These are phyloP conservation scores for Populus tremula DNA, from an alignment of 345 rosid genomes.

Conservation along the genomic window DNA sequence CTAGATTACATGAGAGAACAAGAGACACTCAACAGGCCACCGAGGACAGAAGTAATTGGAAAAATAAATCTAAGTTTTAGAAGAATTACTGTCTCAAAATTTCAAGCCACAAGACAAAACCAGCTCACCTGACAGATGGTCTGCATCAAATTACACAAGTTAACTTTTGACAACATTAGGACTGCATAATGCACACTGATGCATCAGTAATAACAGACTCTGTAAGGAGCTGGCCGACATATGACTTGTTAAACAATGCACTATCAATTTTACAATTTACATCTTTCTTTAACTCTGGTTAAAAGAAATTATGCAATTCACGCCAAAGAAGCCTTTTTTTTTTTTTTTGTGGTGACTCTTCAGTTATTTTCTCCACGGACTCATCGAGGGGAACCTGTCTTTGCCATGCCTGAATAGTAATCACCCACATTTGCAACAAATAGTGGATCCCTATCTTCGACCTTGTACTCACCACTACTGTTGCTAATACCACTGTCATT, in stretches of 20 bases:
- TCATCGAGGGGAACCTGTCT: constrained; percentile 57
- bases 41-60: background rate
- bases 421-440: constrained; percentile 94
- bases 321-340: background rate
- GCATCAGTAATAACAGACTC: background rate
- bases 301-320: background rate
- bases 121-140: constrained; percentile 11
- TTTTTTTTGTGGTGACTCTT: background rate
- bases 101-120: constrained; percentile 7
- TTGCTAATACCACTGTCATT: constrained; percentile 25
- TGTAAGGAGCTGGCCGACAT: background rate
- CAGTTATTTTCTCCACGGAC: constrained; percentile 50
- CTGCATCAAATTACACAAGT: background rate
- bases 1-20: background rate
- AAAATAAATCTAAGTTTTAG: background rate
- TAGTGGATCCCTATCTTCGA: constrained; percentile 76
- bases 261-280: constrained; percentile 1
- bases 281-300: background rate
- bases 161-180: constrained; percentile 6
- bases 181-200: background rate
- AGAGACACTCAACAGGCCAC: background rate
- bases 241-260: background rate
- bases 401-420: constrained; percentile 62
- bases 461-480: constrained; percentile 28
- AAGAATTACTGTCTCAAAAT: constrained; percentile 8